Base-by-base conservation (phyloP, 1,284 basidiomycete genomes). In the Heterobasidion irregulare region DNA sequence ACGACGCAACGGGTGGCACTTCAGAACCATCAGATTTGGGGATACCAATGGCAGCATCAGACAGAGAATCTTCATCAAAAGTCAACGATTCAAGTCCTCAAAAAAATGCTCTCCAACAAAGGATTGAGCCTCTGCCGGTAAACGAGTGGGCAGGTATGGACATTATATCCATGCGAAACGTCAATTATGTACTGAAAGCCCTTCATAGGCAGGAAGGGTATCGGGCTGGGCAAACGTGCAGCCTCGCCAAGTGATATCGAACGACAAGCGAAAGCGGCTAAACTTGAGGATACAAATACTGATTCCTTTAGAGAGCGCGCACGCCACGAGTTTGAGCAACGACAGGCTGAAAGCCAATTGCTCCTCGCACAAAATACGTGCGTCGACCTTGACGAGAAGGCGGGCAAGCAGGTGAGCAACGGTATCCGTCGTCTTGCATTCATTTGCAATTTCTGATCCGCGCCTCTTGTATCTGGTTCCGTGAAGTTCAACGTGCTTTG, bases 401-500 rank as follows among this genome's bases (percentile, higher is more conserved):
- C 74, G 9, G 86, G 80, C 38, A 80, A 81, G 62, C 68, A 76
- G 70, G 89, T 88, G 58, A 64, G 78, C 33, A 41, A 8, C 1
- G 12, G 38, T 41, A 41, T 41, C 38, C 38, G 38, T 41, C 38
- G 38, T 41, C 38, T 41, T n/a, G 38, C 38, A 12, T n/a, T 3
- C 10, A 26, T 46, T 0, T 12, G 16, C 16, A 16, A 50, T 32
- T 38, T 16, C 36, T 50, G 34, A 16, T 35, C 50, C 48, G 8
- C 47, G 18, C 18, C 9, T 18, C n/a, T 19, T 47, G 46, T 18
- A 16, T 47, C 12, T 12, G 46, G 2, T 16, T 47, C 26, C 46
- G 15, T 2, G 6, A 61, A 91, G 89, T 90, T 90, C 69, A 91
- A 91, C 64, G 78, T 87, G 33, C 71, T 91, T 34, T 89, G 85